Percentiles rank a stretch among this genome's conserved stretches.
These are phyloP conservation scores for Solanum gracilifrons DNA, from an alignment of 257 asterid species.

Conservation along the genomic window DNA sequence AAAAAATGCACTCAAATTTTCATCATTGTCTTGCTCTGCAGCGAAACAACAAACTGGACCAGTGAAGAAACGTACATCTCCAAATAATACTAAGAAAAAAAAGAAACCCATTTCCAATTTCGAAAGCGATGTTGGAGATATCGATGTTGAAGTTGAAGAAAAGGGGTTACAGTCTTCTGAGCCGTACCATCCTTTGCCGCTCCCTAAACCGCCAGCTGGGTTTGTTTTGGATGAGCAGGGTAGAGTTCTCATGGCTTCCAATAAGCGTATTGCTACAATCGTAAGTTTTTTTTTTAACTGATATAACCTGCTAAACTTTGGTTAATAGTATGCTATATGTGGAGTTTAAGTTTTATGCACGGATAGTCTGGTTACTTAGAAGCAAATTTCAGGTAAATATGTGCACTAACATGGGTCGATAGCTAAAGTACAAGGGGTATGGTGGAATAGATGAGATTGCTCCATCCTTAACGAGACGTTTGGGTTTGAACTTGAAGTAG, in stretches of 20 bases:
- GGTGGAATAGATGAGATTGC: background rate
- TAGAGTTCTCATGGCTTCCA: constrained; percentile 73
- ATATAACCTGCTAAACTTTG: background rate
- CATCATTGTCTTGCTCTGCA: constrained; percentile 11
- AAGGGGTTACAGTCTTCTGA: constrained; percentile 18
- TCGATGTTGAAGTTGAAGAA: constrained; percentile 7
- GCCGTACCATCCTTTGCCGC: constrained; percentile 34
- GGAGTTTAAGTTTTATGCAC: background rate
- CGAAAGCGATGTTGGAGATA: background rate
- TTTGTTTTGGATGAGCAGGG: constrained; percentile 82
- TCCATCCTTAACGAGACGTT: background rate
- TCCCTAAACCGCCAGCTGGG: constrained; percentile 98
- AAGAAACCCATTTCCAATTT: constrained; percentile 4
- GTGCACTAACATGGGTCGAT: background rate
- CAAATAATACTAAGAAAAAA: constrained; percentile 8
- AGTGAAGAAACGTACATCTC: constrained; percentile 18
- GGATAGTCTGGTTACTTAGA: background rate
- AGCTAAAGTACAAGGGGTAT: background rate
- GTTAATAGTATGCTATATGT: background rate
- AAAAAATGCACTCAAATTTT: background rate
- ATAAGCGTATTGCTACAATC: constrained; percentile 64
- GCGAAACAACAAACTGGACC: constrained; percentile 27
- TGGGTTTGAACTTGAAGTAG: background rate
- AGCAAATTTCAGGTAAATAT: background rate
- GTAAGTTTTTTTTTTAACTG: constrained; percentile 30